Evolutionary conservation across 2,329 filamentous ascomycete genomes (phyloP), one percentile per base, ranked within the genome.

Genomic region (Apiospora sp.): DNA sequence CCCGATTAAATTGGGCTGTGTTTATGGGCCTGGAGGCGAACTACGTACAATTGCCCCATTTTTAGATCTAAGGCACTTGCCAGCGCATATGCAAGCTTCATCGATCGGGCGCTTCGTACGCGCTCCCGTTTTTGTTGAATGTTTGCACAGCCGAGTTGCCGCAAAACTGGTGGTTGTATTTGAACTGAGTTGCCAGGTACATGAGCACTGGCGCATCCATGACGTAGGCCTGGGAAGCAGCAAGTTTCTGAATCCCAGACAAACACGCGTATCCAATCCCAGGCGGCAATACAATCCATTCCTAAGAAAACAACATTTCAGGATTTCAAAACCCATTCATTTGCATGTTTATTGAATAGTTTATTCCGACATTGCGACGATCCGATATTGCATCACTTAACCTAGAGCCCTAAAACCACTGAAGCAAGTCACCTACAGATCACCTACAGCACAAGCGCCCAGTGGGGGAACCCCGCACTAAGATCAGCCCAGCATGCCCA

Each of bases 161-260:
- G 58, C n/a, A 34, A 12, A n/a, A 64, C 13, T 24, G 58, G 34
- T 13, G 34, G 14, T 41, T 34, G 58, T 12, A 64, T 34, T n/a
- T n/a, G 58, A n/a, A 64, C 22, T 41, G 22, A 64, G 58, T 64
- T 64, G 58, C 58, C 34, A 64, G 58, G 58, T 64, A 41, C 58
- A 64, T 41, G 19, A 64, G 12, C 54, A 61, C 6, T 22, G 30
- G 27, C 34, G 19, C 30, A 64, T 64, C 8, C 37, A 64, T 64
- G 58, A 64, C 58, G 58, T 64, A 64, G 58, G 58, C 34, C 58
- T 8, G 13, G 4, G 19, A 14, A 64, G 14, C 19, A 4, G 13
- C 34, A 64, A 41, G 58, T 64, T 64, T 37, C 16, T 64, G 58
- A 41, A 41, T 24, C 13, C 22, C 22, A 49, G n/a, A 64, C 19